A percentile compares a stretch with the other conserved stretches of the same genome.
Evolutionary conservation across 805 yeast species (phyloP).

Genomic region (Candida ficus): DNA sequence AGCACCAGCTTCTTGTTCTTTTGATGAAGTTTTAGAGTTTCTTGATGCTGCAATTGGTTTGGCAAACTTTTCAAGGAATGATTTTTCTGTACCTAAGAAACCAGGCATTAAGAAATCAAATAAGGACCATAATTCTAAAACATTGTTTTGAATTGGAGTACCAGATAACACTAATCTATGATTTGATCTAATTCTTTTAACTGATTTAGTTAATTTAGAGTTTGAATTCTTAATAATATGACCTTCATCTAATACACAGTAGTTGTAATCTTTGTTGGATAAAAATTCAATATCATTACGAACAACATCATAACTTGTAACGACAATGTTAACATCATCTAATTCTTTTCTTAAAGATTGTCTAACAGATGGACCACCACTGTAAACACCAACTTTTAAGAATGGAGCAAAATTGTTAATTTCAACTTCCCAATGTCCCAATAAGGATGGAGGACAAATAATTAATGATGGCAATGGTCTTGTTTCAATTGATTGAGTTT

Average conservation of each 20-base stretch:
- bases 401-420: constrained; percentile 85
- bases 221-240: constrained; percentile 91
- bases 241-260: constrained; percentile 96
- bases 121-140: constrained; percentile 93
- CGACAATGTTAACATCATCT: constrained; percentile 68
- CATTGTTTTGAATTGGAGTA: constrained; percentile 97
- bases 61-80: constrained; percentile 93
- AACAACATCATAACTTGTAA: constrained; percentile 94
- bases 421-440: constrained; percentile 99
- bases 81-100: constrained; percentile 89
- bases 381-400: constrained; percentile 76
- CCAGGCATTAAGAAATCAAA: constrained; percentile 99
- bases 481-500: constrained; percentile 57
- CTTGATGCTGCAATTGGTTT: constrained; percentile 95
- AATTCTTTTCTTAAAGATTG: constrained; percentile 48
- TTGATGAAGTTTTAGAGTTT: constrained; percentile 80
- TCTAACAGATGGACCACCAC: constrained; percentile 85
- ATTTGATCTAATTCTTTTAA: constrained; percentile 75
- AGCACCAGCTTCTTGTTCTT: constrained; percentile 96
- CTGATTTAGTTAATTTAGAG: constrained; percentile 85
- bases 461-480: constrained; percentile 79
- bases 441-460: constrained; percentile 94
- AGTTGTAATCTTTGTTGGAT: constrained; percentile 65
- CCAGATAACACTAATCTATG: constrained; percentile 92
- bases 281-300: constrained; percentile 80